A percentile compares a stretch with the other conserved stretches of the same genome.
phyloP scores from a whole-genome alignment of 176 grass and related monocot genomes.

The Phoenix dactylifera region DNA sequence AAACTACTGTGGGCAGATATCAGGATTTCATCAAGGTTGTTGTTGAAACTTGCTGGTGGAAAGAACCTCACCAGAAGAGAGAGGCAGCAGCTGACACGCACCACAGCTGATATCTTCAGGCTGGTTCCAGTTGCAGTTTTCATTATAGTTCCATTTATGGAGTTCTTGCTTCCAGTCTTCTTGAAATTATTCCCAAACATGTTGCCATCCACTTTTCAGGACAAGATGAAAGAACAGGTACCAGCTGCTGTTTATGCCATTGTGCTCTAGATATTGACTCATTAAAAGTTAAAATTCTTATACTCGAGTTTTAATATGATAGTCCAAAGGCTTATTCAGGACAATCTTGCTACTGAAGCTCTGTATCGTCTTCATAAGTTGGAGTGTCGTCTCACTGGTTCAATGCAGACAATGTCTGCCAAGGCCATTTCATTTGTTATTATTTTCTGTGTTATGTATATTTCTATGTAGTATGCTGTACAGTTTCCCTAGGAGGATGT shows the following conservation, averaged over 20 bases:
- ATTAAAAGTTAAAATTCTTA: too few species aligned
- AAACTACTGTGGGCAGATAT: conserved; percentile 74
- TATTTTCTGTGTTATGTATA: neutral
- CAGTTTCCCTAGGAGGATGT: neutral
- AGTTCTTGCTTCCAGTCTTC: conserved; percentile 84
- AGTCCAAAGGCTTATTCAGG: too few species aligned
- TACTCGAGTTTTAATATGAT: too few species aligned
- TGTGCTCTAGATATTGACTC: too few species aligned
- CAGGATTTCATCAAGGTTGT: conserved; percentile 83
- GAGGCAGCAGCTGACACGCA: conserved; percentile 78
- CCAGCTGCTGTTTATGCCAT: too few species aligned
- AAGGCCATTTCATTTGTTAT: too few species aligned
- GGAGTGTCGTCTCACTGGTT: too few species aligned
- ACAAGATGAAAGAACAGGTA: conserved; percentile 94
- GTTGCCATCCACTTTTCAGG: conserved; percentile 92
- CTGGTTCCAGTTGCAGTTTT: conserved; percentile 91
- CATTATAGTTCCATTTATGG: conserved; percentile 93
- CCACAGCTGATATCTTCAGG: conserved; percentile 82
- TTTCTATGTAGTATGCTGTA: neutral
- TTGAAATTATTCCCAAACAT: conserved; percentile 91
- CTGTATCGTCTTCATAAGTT: too few species aligned
- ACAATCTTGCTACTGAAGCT: too few species aligned
- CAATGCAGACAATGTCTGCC: too few species aligned
- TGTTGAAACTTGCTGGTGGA: conserved; percentile 84
- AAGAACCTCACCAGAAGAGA: conserved; percentile 79